phyloP scores from a whole-genome alignment of 106 monocot species.

The Hemerocallis citrina region DNA sequence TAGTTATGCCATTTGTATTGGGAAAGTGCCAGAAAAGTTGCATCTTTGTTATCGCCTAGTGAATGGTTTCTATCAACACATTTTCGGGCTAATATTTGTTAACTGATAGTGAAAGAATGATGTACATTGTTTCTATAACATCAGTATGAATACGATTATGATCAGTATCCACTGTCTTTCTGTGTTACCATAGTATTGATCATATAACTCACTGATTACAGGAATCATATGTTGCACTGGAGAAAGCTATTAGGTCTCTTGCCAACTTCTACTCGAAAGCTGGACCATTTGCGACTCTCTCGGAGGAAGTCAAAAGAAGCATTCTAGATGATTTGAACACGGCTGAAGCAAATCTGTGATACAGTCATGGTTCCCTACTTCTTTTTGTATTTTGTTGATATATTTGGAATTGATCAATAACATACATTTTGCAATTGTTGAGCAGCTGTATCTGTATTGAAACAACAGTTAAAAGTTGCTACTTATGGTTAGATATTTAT shows the following conservation, averaged over 20 bases:
- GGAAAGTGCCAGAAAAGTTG: no score
- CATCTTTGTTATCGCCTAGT: no score
- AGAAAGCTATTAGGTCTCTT: constrained; percentile 83
- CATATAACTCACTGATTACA: constrained; percentile 15
- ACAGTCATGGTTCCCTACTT: not conserved
- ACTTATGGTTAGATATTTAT: no score
- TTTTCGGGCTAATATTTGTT: no score
- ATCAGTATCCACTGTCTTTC: not conserved
- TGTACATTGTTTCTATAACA: no score
- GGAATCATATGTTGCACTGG: constrained; percentile 85
- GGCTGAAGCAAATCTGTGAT: constrained; percentile 62
- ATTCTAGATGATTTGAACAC: constrained; percentile 63
- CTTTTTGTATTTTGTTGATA: no score
- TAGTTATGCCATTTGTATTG: no score
- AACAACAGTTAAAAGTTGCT: no score
- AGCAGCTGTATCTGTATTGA: no score
- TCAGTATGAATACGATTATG: not conserved
- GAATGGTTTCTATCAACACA: no score
- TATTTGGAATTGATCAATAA: no score
- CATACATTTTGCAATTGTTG: no score
- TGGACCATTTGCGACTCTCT: constrained; percentile 72
- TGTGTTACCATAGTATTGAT: not conserved
- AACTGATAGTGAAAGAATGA: not conserved
- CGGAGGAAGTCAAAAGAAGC: constrained; percentile 56
- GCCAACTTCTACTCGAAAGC: constrained; percentile 86